Conservation (phyloP, 345 rosid genomes). For the Nasturtium officinale region DNA sequence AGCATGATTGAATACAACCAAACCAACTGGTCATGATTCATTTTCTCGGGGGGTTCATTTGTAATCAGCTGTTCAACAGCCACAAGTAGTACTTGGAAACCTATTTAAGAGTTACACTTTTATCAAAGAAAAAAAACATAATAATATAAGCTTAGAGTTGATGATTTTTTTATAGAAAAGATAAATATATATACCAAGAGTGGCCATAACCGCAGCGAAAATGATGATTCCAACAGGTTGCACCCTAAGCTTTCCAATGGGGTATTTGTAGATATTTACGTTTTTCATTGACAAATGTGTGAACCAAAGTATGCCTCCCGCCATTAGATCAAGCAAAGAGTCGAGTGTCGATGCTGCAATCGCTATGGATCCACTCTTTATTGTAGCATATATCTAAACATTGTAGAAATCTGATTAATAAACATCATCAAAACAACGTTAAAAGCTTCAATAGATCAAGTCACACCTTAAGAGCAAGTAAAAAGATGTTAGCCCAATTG, state of each 20-base stretch:
- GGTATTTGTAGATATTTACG: slow-evolving; percentile 81
- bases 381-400: slow-evolving; percentile 73
- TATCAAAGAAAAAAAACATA: not conserved
- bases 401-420: slow-evolving; percentile 22
- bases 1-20: slow-evolving; percentile 85
- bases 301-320: slow-evolving; percentile 96
- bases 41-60: slow-evolving; percentile 50
- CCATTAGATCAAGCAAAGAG: slow-evolving; percentile 93
- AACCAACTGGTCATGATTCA: slow-evolving; percentile 55
- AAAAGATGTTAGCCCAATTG: slow-evolving; percentile 69
- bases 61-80: slow-evolving; percentile 65
- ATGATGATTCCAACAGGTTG: slow-evolving; percentile 94
- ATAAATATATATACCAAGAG: slow-evolving; percentile 64
- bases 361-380: slow-evolving; percentile 89
- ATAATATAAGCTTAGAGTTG: too few species aligned
- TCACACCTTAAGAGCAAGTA: slow-evolving; percentile 71
- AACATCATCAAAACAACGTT: not conserved
- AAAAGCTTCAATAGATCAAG: not conserved
- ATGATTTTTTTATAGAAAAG: not conserved
- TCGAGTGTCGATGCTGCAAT: slow-evolving; percentile 96
- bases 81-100: slow-evolving; percentile 77
- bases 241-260: slow-evolving; percentile 94
- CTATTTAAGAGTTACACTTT: slow-evolving; percentile 40
- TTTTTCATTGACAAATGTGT: slow-evolving; percentile 85
- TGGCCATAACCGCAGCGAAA: slow-evolving; percentile 95